phyloP scores from a whole-genome alignment of 345 rosid species.

The Hirschfeldia incana region DNA sequence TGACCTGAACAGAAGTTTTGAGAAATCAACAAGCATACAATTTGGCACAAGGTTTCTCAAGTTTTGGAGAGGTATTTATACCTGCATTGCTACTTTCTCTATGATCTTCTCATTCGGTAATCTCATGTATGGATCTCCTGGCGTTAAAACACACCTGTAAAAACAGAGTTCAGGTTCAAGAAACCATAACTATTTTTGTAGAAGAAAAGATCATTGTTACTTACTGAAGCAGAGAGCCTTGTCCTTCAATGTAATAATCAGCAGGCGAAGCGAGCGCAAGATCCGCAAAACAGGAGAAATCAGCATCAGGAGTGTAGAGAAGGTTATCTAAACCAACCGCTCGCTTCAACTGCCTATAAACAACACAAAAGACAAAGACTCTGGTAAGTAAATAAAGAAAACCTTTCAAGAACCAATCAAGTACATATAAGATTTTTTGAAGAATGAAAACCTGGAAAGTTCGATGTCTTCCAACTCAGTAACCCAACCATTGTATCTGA shows the following conservation, averaged over 20 bases:
- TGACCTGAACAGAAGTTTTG: slow-evolving; percentile 51
- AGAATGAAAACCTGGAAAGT: slow-evolving; percentile 59
- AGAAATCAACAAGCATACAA: slow-evolving; percentile 1
- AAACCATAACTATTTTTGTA: neutral
- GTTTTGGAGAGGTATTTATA: slow-evolving; percentile 22
- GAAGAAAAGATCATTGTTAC: slow-evolving; percentile 15
- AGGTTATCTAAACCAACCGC: slow-evolving; percentile 91
- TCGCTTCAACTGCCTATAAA: slow-evolving; percentile 76
- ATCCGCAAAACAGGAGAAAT: slow-evolving; percentile 97
- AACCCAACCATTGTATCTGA: slow-evolving; percentile 97
- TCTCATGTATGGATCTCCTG: slow-evolving; percentile 97
- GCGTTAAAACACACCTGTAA: slow-evolving; percentile 85
- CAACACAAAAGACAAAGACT: slow-evolving; percentile 21
- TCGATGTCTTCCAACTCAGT: slow-evolving; percentile 85
- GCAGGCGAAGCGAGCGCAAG: slow-evolving; percentile 88
- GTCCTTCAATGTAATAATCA: slow-evolving; percentile 93
- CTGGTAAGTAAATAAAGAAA: neutral
- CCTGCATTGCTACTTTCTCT: slow-evolving; percentile 85
- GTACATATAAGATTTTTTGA: neutral
- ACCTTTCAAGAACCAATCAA: neutral
- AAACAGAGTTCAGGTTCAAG: slow-evolving; percentile 24
- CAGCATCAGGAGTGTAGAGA: slow-evolving; percentile 96
- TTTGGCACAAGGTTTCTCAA: neutral
- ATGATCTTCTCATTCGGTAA: slow-evolving; percentile 81
- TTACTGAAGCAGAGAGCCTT: slow-evolving; percentile 97